Conservation (phyloP, 2,329 filamentous ascomycete species). For the Colletotrichum spaethianum region DNA sequence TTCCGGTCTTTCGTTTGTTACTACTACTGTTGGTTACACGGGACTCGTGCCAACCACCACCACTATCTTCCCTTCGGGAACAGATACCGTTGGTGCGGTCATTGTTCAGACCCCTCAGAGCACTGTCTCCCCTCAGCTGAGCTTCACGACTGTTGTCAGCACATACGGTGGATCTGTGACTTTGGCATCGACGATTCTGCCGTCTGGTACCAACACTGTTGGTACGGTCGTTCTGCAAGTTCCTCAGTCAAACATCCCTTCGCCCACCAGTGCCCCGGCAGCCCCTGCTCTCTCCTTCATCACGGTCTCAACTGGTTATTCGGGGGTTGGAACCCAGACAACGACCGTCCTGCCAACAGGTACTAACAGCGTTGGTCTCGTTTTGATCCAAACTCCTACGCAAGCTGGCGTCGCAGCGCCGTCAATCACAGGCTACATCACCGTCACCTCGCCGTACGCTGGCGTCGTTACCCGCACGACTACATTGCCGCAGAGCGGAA, state of each 20-base stretch:
- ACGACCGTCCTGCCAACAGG: slow-evolving; percentile 23
- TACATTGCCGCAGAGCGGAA: not conserved
- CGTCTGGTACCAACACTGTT: slow-evolving; percentile 1
- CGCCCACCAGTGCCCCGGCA: not conserved
- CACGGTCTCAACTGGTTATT: slow-evolving; percentile 29
- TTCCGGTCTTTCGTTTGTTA: slow-evolving; percentile 5
- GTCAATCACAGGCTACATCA: not conserved
- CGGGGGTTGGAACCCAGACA: slow-evolving; percentile 19
- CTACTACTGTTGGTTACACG: slow-evolving; percentile 26
- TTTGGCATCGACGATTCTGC: slow-evolving; percentile 13
- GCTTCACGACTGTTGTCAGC: slow-evolving; percentile 5
- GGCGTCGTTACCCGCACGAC: not conserved
- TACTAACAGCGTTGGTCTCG: slow-evolving; percentile 14
- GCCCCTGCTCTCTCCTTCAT: slow-evolving; percentile 17
- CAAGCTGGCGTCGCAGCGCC: not conserved
- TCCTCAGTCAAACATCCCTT: not conserved
- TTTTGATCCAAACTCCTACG: slow-evolving; percentile 31
- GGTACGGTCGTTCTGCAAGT: slow-evolving; percentile 14
- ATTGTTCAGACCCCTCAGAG: slow-evolving; percentile 26
- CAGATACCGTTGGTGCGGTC: slow-evolving; percentile 24
- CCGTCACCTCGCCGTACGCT: not conserved
- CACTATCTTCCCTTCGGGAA: slow-evolving; percentile 30
- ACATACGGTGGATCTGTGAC: not conserved
- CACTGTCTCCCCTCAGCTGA: not conserved
- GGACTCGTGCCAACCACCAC: slow-evolving; percentile 4